Evolutionary conservation across 2,329 filamentous ascomycete genomes (phyloP), one percentile per base, ranked within the genome.

Genomic region (Nigrospora sphaerica): DNA sequence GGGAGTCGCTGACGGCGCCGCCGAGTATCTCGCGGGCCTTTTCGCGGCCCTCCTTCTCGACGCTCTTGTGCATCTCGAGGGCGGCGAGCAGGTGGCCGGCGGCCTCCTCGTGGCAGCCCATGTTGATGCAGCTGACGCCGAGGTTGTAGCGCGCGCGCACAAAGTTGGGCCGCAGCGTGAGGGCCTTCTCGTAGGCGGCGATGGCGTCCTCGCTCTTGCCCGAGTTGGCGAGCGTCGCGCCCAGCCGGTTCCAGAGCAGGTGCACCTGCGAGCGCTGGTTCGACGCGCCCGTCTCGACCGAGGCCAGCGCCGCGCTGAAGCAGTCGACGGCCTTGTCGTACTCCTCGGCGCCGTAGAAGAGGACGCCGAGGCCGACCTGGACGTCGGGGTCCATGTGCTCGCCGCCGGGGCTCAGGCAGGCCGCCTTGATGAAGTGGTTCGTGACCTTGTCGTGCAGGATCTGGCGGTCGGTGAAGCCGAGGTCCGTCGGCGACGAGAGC

Each of bases 311-410:
- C 1, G 92, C 85, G 46, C 86, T 87, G 78, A 98, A 98, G 74
- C 95, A 98, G 72, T 98, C 93, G 34, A 98, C 92, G 0, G 93
- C 93, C 72, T 98, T 98, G 63, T 93, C 88, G 71, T 96, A 97
- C 62, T 97, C 92, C 68, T 98, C 93, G 31, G 88, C 90, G 44
- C 92, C 93, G 69, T 98, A 98, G 72, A 98, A 97, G 14, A 98
- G 79, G 5, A 98, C 93, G 33, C 95, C 95, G 1, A 98, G 77
- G 1, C 93, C 93, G 48, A 98, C 93, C 68, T 98, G 95, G 9
- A 98, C 93, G 63, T 98, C 93, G 0, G 93, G 93, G 61, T 98
- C 95, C 87, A 98, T 97, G 60, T 93, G 88, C 60, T 90, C 88
- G 50, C 92, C 93, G 42, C 88, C 85, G 0, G 93, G 93, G 31